phyloP scores from a whole-genome alignment of 2,329 filamentous ascomycete genomes.

The Fusarium pseudograminearum region DNA sequence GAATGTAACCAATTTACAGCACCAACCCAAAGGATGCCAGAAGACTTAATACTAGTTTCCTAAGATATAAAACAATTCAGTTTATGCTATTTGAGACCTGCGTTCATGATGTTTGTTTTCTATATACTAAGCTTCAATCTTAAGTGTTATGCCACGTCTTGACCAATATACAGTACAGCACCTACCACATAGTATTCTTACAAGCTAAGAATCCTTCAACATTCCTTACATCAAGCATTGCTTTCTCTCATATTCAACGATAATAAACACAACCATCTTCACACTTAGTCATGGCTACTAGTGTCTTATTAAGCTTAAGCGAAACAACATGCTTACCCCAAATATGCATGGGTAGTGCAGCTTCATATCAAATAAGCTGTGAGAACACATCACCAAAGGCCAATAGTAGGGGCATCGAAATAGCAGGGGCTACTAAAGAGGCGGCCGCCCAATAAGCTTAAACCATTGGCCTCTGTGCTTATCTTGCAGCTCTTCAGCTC shows the following conservation, averaged over 20 bases:
- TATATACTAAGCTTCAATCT: background rate
- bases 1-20: conserved; percentile 11
- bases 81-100: too few species aligned
- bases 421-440: conserved; percentile 35
- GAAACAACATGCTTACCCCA: conserved; percentile 12
- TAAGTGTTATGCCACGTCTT: background rate
- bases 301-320: conserved; percentile 12
- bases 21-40: background rate
- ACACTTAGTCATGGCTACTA: conserved; percentile 16
- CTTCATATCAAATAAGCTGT: conserved; percentile 25
- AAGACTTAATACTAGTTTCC: background rate
- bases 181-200: background rate
- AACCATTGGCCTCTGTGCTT: conserved; percentile 25
- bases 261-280: background rate
- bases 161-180: background rate
- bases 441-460: conserved; percentile 35
- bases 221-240: background rate
- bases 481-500: conserved; percentile 31
- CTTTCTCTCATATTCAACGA: background rate
- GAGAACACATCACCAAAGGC: conserved; percentile 44
- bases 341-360: conserved; percentile 18
- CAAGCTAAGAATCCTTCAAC: background rate
- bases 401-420: conserved; percentile 40
- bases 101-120: background rate
- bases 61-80: too few species aligned